Percentiles rank a stretch among this genome's conserved stretches.
Evolutionary conservation across 352 stramenopile species (phyloP).

Genomic region (Phytophthora pisi): DNA sequence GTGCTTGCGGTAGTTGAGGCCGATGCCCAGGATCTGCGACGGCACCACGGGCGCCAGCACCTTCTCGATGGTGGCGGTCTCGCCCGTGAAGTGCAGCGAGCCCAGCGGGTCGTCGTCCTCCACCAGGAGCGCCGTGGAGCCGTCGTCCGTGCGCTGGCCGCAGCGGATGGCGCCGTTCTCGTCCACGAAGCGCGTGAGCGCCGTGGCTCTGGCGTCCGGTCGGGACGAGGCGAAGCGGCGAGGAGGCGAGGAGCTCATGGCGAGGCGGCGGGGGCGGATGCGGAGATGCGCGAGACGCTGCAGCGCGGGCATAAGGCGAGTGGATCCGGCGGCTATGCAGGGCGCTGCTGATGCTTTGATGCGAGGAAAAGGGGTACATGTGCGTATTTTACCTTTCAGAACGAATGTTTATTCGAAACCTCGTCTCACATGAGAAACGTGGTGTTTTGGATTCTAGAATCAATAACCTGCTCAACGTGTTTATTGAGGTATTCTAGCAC

Average conservation of each 20-base stretch:
- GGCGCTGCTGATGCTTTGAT: background rate
- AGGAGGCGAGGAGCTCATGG: constrained; percentile 20
- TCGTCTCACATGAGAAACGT: no score
- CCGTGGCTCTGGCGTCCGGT: constrained; percentile 43
- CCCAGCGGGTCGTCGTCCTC: constrained; percentile 75
- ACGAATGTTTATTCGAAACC: no score
- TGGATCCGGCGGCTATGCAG: constrained; percentile 6
- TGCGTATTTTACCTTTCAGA: no score
- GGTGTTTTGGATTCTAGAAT: background rate
- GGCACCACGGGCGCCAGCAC: constrained; percentile 82
- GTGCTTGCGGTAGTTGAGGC: constrained; percentile 92
- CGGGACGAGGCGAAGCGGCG: constrained; percentile 10
- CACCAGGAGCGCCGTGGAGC: constrained; percentile 53
- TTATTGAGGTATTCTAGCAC: background rate
- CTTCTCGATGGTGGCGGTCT: constrained; percentile 67
- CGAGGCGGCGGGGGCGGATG: constrained; percentile 2
- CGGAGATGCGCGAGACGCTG: constrained; percentile 19
- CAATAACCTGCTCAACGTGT: background rate
- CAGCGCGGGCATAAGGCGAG: constrained; percentile 21
- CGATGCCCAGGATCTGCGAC: constrained; percentile 86
- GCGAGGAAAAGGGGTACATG: background rate
- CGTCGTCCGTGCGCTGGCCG: constrained; percentile 53
- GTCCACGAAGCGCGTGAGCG: constrained; percentile 76
- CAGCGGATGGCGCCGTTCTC: constrained; percentile 58
- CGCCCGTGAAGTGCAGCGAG: constrained; percentile 62